These are phyloP conservation scores for Pichia cactophila DNA, from an alignment of 1,139 yeast species.

Conservation along the genomic window DNA sequence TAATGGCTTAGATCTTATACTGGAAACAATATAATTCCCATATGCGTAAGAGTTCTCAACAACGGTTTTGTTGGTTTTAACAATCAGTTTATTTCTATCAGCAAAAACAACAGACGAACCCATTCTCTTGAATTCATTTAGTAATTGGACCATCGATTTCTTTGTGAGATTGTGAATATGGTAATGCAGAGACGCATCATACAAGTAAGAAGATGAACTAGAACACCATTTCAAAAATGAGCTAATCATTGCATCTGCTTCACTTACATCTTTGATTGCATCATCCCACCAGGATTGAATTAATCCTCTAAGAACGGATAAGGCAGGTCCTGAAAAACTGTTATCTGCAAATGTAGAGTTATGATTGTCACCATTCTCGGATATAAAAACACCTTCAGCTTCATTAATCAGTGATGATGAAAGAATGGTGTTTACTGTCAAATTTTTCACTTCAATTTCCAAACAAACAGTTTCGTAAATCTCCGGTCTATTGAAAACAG, in stretches of 20 bases:
- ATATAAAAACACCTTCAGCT: constrained; percentile 60
- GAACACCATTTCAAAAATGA: constrained; percentile 86
- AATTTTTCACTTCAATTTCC: constrained; percentile 71
- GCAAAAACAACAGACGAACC: constrained; percentile 80
- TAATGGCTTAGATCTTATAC: constrained; percentile 72
- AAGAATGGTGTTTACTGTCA: constrained; percentile 77
- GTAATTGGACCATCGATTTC: constrained; percentile 72
- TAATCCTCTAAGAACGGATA: constrained; percentile 61
- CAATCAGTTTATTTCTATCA: constrained; percentile 63
- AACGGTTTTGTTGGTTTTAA: constrained; percentile 67
- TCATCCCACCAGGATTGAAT: constrained; percentile 94
- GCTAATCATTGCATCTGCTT: constrained; percentile 83
- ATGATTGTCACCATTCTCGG: constrained; percentile 56
- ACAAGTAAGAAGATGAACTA: constrained; percentile 60
- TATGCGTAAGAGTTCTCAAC: constrained; percentile 90
- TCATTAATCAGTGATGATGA: constrained; percentile 80
- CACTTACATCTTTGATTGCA: constrained; percentile 58
- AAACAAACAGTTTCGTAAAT: constrained; percentile 72
- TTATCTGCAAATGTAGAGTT: constrained; percentile 59
- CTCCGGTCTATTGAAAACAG: constrained; percentile 72
- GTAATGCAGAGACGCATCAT: constrained; percentile 72
- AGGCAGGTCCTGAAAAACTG: constrained; percentile 73
- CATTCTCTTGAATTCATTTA: constrained; percentile 71
- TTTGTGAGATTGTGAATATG: constrained; percentile 84
- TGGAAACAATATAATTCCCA: constrained; percentile 78